These are phyloP conservation scores for Mycena crocata DNA, from an alignment of 768 basidiomycete species.

Conservation along the genomic window DNA sequence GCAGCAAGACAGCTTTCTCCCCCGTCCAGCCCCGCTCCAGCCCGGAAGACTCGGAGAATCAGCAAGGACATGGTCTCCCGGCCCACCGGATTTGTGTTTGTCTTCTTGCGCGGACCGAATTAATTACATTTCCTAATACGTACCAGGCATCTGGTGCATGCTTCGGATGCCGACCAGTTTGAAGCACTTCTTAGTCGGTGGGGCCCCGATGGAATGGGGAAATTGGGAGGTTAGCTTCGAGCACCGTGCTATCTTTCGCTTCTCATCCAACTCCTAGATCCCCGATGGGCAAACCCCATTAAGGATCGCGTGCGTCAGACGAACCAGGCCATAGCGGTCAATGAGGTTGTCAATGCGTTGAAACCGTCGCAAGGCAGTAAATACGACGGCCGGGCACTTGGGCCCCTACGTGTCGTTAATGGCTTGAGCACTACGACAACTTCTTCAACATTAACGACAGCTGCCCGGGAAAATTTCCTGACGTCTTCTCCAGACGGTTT, in stretches of 20 bases:
- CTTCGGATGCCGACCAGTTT: constrained; percentile 90
- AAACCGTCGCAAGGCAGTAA: constrained; percentile 64
- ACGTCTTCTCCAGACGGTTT: constrained; percentile 63
- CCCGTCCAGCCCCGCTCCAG: constrained; percentile 46
- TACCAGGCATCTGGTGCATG: constrained; percentile 87
- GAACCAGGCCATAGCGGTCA: constrained; percentile 78
- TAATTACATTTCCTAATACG: constrained; percentile 39
- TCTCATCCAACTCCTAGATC: constrained; percentile 65
- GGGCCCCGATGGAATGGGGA: constrained; percentile 90
- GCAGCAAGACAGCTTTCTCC: constrained; percentile 46
- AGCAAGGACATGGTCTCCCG: constrained; percentile 92
- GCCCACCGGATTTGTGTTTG: constrained; percentile 88
- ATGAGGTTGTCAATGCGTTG: constrained; percentile 79
- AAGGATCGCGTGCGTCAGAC: constrained; percentile 78
- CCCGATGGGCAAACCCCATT: constrained; percentile 89
- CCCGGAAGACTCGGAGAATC: constrained; percentile 71
- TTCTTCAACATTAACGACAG: constrained; percentile 81
- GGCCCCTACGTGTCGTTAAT: constrained; percentile 83
- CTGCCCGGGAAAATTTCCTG: constrained; percentile 75
- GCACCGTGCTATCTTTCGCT: constrained; percentile 34
- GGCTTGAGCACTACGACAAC: constrained; percentile 75
- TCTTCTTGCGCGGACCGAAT: constrained; percentile 39
- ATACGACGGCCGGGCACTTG: constrained; percentile 55
- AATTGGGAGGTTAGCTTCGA: constrained; percentile 78
- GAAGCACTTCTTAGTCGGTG: constrained; percentile 89